phyloP scores from a whole-genome alignment of 2,329 filamentous ascomycete species.

The Epichloe uncinata region DNA sequence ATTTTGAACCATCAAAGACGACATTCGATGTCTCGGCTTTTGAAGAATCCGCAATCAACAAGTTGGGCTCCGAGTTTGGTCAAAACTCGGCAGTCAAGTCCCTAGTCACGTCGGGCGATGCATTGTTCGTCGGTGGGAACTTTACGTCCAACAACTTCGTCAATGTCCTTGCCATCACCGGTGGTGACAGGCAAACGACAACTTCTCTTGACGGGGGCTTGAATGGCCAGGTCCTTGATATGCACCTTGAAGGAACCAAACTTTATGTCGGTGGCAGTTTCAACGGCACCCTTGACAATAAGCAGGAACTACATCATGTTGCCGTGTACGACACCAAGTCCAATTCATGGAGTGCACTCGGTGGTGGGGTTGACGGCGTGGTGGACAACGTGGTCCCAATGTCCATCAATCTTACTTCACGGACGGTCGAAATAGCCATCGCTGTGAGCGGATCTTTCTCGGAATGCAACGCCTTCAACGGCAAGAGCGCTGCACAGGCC shows the following conservation, averaged over 20 bases:
- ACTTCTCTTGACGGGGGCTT: conserved; percentile 58
- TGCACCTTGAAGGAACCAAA: conserved; percentile 51
- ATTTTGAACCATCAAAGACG: conserved; percentile 54
- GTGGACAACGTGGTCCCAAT: conserved; percentile 66
- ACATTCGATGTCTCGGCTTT: conserved; percentile 49
- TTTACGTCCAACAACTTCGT: conserved; percentile 56
- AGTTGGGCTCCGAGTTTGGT: conserved; percentile 57
- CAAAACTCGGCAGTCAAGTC: conserved; percentile 53
- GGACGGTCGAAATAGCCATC: conserved; percentile 58
- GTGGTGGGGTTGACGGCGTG: conserved; percentile 70
- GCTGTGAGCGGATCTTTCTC: conserved; percentile 72
- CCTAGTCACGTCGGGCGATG: conserved; percentile 50
- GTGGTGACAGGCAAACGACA: conserved; percentile 42
- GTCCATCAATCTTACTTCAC: conserved; percentile 60
- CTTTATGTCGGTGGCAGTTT: conserved; percentile 83
- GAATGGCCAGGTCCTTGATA: conserved; percentile 61
- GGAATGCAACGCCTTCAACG: conserved; percentile 53
- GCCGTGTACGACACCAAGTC: conserved; percentile 59
- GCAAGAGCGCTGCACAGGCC: conserved; percentile 46
- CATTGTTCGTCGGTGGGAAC: conserved; percentile 69
- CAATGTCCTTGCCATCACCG: conserved; percentile 65
- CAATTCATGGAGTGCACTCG: conserved; percentile 64
- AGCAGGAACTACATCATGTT: conserved; percentile 56
- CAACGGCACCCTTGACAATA: conserved; percentile 52
- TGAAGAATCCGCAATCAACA: conserved; percentile 59